phyloP scores from a whole-genome alignment of 2,329 filamentous ascomycete genomes.

The Gnomoniopsis smithogilvyi region DNA sequence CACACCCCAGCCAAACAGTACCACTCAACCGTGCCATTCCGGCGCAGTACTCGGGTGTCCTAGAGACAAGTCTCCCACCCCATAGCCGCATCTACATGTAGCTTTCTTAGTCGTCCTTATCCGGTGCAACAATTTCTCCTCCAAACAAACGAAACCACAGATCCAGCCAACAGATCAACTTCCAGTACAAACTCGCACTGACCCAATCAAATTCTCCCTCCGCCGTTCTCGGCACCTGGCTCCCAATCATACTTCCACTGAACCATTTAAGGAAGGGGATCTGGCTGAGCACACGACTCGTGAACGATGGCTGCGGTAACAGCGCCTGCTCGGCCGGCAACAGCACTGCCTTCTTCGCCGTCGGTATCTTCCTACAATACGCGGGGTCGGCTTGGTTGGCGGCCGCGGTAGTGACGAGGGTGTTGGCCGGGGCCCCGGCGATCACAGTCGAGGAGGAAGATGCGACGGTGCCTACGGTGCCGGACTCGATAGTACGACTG shows the following conservation, averaged over 20 bases:
- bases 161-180: conserved; percentile 62
- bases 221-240: conserved; percentile 69
- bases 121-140: conserved; percentile 53
- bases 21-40: not conserved
- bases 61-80: no score
- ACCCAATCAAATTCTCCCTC: conserved; percentile 76
- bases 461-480: conserved; percentile 43
- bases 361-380: conserved; percentile 63
- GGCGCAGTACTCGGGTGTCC: no score
- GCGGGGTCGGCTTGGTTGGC: conserved; percentile 27
- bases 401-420: conserved; percentile 21
- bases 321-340: conserved; percentile 69
- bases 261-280: conserved; percentile 73
- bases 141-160: conserved; percentile 55
- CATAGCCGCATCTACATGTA: not conserved
- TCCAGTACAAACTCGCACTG: conserved; percentile 64
- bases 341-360: conserved; percentile 61
- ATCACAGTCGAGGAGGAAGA: conserved; percentile 42
- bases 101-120: conserved; percentile 53
- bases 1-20: not conserved
- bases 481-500: conserved; percentile 56
- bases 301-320: conserved; percentile 63
- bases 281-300: conserved; percentile 60
- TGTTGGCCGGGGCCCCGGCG: conserved; percentile 17
- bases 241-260: conserved; percentile 69